Evolutionary conservation across 371 early-diverging fungal genomes (phyloP), one percentile per base, ranked within the genome.

Genomic region (Syncephalastrum sp.): DNA sequence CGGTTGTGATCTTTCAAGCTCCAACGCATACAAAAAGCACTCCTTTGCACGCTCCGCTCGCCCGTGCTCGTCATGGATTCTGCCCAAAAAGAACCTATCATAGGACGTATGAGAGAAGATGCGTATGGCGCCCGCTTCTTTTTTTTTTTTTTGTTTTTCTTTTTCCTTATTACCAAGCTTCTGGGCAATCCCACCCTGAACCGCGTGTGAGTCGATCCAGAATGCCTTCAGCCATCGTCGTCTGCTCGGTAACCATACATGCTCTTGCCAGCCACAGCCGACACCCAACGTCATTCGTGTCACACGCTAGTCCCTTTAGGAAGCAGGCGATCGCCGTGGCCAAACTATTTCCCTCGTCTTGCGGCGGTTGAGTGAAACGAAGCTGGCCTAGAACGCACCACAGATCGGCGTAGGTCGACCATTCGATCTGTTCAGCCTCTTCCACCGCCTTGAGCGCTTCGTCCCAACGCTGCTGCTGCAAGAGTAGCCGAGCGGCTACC

Each of bases 11-110:
- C 62, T 69, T 57, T 88, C 88, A 29, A 91, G 74, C 57, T 88
- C 89, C 5, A 89, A 66, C n/a, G 91, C 89, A 59, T 88, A 89
- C 57, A 85, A 77, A n/a, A 85, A 72, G 48, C 86, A 88, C 47
- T 84, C 81, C 42, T 87, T 84, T 13, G 86, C 82, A 24, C 79
- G 82, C 27, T 79, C 70, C 24, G 77, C 50, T 44, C 85, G 78
- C 49, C 79, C 75, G 5, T 85, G 82, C 50, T 72, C 67, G 60
- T 74, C 71, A 67, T 77, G 81, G 12, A 83, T 70, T 54, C 75
- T 75, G 45, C 83, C 82, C 13, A 87, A 65, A 54, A 76, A 76
- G 47, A 73, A 80, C 83, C 83, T 81, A 61, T 8, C 29, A 29
- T 29, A 3, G 29, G 21, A 29, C 29, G 29, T 29, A 29, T 29